Evolutionary conservation across 176 grass and related monocot species (phyloP).

Genomic region (Oryza punctata): DNA sequence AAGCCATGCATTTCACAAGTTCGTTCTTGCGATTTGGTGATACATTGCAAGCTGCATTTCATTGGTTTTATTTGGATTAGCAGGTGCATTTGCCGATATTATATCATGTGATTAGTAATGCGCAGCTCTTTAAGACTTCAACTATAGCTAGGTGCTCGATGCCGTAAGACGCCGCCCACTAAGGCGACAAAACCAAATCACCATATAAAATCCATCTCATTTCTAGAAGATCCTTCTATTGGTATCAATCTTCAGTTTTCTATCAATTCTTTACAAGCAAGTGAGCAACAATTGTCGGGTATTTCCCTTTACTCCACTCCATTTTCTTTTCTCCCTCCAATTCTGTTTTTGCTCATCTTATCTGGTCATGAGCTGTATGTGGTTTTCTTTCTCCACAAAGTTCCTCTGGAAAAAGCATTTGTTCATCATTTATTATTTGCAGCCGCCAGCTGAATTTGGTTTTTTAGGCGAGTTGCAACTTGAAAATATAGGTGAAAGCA

Average conservation of each 20-base stretch:
- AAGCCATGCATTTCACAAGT: neutral
- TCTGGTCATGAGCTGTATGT: conserved; percentile 28
- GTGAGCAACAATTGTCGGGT: neutral
- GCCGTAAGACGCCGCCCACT: conserved; percentile 24
- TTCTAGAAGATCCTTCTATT: neutral
- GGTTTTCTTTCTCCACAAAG: conserved; percentile 44
- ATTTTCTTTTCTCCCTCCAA: neutral
- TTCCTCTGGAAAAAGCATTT: neutral
- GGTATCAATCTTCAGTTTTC: neutral
- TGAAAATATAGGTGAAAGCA: neutral
- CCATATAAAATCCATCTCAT: neutral
- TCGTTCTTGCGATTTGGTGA: neutral
- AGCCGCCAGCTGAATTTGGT: neutral
- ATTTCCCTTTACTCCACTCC: neutral
- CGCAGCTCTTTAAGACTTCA: neutral
- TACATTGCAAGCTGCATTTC: neutral
- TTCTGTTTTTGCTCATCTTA: neutral
- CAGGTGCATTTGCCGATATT: neutral
- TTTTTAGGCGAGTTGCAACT: neutral
- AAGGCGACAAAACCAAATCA: conserved; percentile 16
- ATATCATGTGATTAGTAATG: neutral
- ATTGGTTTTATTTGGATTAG: neutral
- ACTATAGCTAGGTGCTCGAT: conserved; percentile 28
- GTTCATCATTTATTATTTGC: neutral
- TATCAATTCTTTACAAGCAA: neutral